Evolutionary conservation across 345 rosid species (phyloP).

Genomic region (Hibiscus trionum): DNA sequence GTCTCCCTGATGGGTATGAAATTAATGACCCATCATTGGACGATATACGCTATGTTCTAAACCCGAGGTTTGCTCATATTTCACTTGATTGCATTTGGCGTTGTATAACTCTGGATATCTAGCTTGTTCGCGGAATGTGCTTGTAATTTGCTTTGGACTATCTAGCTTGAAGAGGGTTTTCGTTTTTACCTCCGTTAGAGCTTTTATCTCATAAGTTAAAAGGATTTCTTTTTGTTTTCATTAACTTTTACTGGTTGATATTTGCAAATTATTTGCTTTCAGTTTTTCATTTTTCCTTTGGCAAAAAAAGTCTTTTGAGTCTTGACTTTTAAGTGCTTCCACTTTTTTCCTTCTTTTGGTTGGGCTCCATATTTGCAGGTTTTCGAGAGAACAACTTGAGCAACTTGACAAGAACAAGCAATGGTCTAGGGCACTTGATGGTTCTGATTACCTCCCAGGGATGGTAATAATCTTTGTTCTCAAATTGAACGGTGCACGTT

Average conservation of each 20-base stretch:
- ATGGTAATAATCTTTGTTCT: conserved; percentile 40
- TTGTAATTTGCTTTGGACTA: not conserved
- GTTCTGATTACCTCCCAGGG: conserved; percentile 98
- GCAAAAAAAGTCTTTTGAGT: not conserved
- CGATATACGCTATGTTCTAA: conserved; percentile 86
- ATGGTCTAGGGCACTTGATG: conserved; percentile 99
- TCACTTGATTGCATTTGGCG: not conserved
- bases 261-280: not conserved
- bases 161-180: not conserved
- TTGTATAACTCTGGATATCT: not conserved
- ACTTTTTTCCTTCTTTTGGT: not conserved
- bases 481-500: not conserved
- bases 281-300: not conserved
- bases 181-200: not conserved
- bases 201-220: not conserved
- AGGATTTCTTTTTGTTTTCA: not conserved
- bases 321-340: not conserved
- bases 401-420: conserved; percentile 79
- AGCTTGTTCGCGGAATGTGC: not conserved
- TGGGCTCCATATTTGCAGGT: conserved; percentile 36
- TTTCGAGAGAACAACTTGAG: conserved; percentile 71
- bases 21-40: conserved; percentile 89
- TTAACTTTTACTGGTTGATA: not conserved
- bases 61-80: conserved; percentile 57
- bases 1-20: conserved; percentile 97